A percentile compares a stretch with the other conserved stretches of the same genome.
Evolutionary conservation across 176 grass and related monocot species (phyloP).

Genomic region (Thinopyrum elongatum): DNA sequence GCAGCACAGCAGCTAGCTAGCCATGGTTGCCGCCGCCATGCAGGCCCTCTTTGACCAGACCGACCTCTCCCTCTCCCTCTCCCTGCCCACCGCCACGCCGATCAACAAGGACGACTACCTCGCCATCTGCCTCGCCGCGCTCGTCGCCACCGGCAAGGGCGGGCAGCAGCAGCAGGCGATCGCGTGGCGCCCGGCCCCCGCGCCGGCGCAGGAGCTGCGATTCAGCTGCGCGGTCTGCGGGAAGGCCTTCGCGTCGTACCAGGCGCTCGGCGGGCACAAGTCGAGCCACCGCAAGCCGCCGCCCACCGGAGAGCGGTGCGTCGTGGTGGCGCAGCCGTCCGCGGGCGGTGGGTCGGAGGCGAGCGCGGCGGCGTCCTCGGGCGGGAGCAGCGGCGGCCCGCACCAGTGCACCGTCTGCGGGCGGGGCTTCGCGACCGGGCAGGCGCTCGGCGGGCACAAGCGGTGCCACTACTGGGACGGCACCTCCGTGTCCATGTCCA

Average conservation of each 20-base stretch:
- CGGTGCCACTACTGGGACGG: conserved; percentile 80
- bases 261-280: conserved; percentile 90
- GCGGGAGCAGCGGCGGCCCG: conserved; percentile 9
- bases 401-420: conserved; percentile 75
- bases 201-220: conserved; percentile 25
- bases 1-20: background rate
- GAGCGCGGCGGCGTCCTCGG: background rate
- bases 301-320: background rate
- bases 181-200: background rate
- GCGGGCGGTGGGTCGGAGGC: background rate
- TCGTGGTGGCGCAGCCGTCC: background rate
- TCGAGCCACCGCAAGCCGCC: conserved; percentile 75
- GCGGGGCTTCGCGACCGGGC: conserved; percentile 64
- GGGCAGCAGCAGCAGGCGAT: background rate
- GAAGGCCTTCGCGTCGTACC: conserved; percentile 76
- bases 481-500: conserved; percentile 27
- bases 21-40: conserved; percentile 25
- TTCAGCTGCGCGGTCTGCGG: conserved; percentile 72
- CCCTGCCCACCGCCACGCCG: background rate
- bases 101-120: conserved; percentile 60
- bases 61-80: conserved; percentile 29
- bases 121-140: conserved; percentile 63
- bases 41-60: conserved; percentile 29
- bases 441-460: conserved; percentile 92
- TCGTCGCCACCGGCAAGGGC: conserved; percentile 15